A percentile compares a stretch with the other conserved stretches of the same genome.
Evolutionary conservation across 169 alveolate species (phyloP).

Genomic region (Eimeria acervulina): DNA sequence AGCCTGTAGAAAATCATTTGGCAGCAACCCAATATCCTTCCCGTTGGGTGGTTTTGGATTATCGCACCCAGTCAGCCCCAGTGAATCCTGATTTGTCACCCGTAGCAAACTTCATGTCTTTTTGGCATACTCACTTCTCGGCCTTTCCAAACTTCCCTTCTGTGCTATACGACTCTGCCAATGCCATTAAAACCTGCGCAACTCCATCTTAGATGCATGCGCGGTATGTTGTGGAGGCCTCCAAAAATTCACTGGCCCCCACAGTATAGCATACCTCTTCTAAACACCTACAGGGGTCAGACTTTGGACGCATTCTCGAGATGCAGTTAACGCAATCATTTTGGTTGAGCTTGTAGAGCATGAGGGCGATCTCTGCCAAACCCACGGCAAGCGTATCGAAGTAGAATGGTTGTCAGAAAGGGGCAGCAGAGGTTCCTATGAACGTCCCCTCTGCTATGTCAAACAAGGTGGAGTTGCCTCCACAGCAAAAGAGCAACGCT

Average conservation of each 20-base stretch:
- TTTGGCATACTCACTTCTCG: conserved; percentile 35
- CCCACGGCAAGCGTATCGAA: background rate
- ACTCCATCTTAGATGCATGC: background rate
- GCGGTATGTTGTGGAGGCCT: background rate
- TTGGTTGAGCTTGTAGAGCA: background rate
- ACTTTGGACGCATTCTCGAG: background rate
- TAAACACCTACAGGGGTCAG: conserved; percentile 18
- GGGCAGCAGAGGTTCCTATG: background rate
- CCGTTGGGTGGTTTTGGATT: background rate
- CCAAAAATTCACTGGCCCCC: background rate
- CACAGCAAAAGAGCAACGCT: background rate
- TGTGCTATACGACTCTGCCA: conserved; percentile 4
- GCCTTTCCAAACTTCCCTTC: conserved; percentile 21
- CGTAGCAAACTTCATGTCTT: background rate
- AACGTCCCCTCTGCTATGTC: background rate
- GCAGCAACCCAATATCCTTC: background rate
- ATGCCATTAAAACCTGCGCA: conserved; percentile 35
- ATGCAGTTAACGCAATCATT: background rate
- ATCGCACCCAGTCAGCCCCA: background rate
- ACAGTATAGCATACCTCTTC: background rate
- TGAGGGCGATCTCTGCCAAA: background rate
- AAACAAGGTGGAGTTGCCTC: background rate
- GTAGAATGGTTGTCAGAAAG: background rate
- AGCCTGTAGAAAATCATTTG: conserved; percentile 14
- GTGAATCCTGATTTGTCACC: background rate